Evolutionary conservation across 495 filamentous ascomycete genomes (phyloP), one percentile per base, ranked within the genome.

Genomic region (Penicillium pancosmium): DNA sequence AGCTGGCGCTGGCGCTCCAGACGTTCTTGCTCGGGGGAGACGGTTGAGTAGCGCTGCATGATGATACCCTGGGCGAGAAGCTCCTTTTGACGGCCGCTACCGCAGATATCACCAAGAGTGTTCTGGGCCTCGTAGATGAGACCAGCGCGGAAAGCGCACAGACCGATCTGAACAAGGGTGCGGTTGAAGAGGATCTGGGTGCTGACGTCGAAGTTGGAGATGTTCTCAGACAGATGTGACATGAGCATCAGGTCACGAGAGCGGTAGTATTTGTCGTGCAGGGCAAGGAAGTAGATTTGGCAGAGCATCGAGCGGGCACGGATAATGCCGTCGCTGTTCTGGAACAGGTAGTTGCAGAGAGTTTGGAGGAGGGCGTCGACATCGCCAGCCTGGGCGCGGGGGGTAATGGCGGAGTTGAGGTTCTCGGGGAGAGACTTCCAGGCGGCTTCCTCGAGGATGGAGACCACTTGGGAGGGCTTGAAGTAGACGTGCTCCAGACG

Each of bases 171-270:
- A 38, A 98, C 95, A 21, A 99, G 83, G 13, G 94, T 97, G 52
- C 94, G 88, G 83, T 99, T 99, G 86, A 93, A 99, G 55, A 98
- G 89, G 60, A 99, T 99, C 75, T 99, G 94, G 35, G 91, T 97
- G 75, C 86, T 89, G 66, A 99, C 88, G 67, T 98, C 94, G 72
- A 97, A 97, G 74, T 88, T 95, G 73, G 82, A 79, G 73, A 98
- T 97, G 61, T 87, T 96, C 78, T 99, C 94, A 68, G 96, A 91
- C 67, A 99, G 78, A 78, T 99, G 94, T n/a, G 95, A 98, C 89
- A 98, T 98, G 69, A 99, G 85, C 89, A 98, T 93, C 87, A 98
- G 91, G 73, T 99, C 94, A 65, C 95, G 91, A 67, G 94, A 90
- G 68, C 88, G 89, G 83, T 96, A 98, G 82, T 97, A 98, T 57